Evolutionary conservation across 1,139 yeast species (phyloP).

Genomic region (Yamadazyma diospyri): DNA sequence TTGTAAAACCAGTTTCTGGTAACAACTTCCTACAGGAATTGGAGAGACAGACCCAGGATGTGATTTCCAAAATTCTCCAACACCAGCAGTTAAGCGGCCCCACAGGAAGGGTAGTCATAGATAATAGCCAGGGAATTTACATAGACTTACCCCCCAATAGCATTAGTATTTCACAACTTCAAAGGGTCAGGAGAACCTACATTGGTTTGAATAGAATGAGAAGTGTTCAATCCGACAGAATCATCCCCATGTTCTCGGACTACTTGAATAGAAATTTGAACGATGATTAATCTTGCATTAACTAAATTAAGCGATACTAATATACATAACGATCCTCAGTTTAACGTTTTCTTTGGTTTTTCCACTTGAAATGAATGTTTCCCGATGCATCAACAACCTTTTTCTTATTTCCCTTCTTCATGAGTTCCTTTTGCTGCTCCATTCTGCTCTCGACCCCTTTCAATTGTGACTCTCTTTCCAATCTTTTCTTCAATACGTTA

Average conservation of each 20-base stretch:
- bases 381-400: constrained; percentile 67
- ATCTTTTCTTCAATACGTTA: constrained; percentile 50
- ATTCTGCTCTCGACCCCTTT: constrained; percentile 66
- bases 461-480: constrained; percentile 67
- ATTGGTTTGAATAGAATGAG: constrained; percentile 77
- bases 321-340: constrained; percentile 1
- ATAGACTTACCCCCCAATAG: constrained; percentile 63
- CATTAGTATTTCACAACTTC: constrained; percentile 74
- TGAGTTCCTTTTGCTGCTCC: constrained; percentile 76
- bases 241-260: constrained; percentile 68
- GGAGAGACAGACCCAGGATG: constrained; percentile 67
- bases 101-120: constrained; percentile 48
- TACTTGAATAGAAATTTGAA: constrained; percentile 57
- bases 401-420: constrained; percentile 87
- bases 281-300: background rate
- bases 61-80: constrained; percentile 55
- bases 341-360: constrained; percentile 74
- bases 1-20: constrained; percentile 67
- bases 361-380: constrained; percentile 76
- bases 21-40: constrained; percentile 76
- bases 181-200: constrained; percentile 79
- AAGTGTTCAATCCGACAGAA: constrained; percentile 62
- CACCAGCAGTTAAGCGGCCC: constrained; percentile 56
- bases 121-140: constrained; percentile 31
- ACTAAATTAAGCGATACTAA: constrained; percentile 1